Base-by-base conservation (phyloP, 2,329 filamentous ascomycete species). In the Phaeosphaeriaceae sp. region DNA sequence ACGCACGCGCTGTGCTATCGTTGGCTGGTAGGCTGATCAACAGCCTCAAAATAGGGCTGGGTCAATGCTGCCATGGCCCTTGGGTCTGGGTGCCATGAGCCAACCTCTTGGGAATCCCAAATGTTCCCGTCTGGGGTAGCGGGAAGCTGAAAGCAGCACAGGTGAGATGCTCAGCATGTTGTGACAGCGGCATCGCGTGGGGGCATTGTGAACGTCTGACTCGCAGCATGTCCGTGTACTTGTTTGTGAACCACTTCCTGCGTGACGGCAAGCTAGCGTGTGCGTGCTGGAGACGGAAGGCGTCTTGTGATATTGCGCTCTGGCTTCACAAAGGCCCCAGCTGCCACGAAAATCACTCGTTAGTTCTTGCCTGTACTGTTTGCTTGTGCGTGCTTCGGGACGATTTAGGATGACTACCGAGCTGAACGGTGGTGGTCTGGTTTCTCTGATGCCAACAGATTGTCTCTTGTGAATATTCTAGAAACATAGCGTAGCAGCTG, bases 51-150 rank as follows among this genome's bases (percentile, higher is more conserved):
- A 48, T 42, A 48, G 19, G n/a, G 49, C 46, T 48, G 20, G 51
- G 22, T 50, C 17, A 24, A 53, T 48, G 36, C 48, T 59, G 60
- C 58, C 57, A 54, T 31, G 36, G 54, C 53, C 53, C 53, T 40
- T 53, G 51, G 17, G 62, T 50, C 58, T 57, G 19, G 53, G 36
- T 60, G 63, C 60, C 56, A 62, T 56, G 56, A 58, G 53, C 58
- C 63, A 22, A 52, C 51, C 46, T 67, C 53, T 60, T 63, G 60
- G 62, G 57, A 60, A 41, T 19, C 48, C n/a, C 21, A 50, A 50
- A 22, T 20, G 53, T 48, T 25, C 36, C 36, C 42, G 19, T 49
- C 54, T 57, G 57, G 54, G 53, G 46, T 53, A 62, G 45, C 53
- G 27, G 51, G 10, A 50, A 36, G 9, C 21, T 42, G 17, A 11